phyloP scores from a whole-genome alignment of 2,329 filamentous ascomycete species.

The Fusarium sp. region DNA sequence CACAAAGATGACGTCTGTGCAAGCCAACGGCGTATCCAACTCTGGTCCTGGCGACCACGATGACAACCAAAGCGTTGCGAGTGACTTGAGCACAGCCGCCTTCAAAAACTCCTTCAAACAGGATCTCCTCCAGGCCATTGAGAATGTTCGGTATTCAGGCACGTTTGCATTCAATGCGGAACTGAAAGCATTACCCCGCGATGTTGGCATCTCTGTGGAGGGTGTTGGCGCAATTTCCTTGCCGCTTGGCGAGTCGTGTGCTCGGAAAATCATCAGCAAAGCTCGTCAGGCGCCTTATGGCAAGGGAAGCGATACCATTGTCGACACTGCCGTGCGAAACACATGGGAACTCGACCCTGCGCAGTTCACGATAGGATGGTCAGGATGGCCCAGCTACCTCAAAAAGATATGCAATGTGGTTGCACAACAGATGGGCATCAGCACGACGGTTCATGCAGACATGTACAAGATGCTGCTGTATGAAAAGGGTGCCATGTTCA shows the following conservation, averaged over 20 bases:
- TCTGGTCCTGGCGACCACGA: no score
- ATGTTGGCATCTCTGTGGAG: conserved; percentile 3
- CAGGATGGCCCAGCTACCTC: conserved; percentile 51
- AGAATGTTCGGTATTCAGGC: no score
- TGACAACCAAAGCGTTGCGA: no score
- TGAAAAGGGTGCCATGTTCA: conserved; percentile 63
- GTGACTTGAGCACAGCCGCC: no score
- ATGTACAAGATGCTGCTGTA: conserved; percentile 64
- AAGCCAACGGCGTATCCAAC: no score
- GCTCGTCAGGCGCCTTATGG: conserved; percentile 53
- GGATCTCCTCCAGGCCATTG: no score
- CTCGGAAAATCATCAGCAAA: neutral
- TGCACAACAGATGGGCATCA: conserved; percentile 51
- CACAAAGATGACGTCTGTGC: no score
- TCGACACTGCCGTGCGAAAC: conserved; percentile 57
- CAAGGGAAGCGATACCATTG: conserved; percentile 55
- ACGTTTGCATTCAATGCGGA: no score
- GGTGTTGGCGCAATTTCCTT: neutral
- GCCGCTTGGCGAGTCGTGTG: conserved; percentile 11
- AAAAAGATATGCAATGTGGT: conserved; percentile 43
- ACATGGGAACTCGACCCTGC: conserved; percentile 58
- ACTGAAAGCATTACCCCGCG: no score
- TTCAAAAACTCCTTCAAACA: no score
- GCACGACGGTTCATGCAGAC: conserved; percentile 50
- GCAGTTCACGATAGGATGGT: conserved; percentile 55